phyloP scores from a whole-genome alignment of 2,329 filamentous ascomycete genomes.

The Macrophomina phaseolina region DNA sequence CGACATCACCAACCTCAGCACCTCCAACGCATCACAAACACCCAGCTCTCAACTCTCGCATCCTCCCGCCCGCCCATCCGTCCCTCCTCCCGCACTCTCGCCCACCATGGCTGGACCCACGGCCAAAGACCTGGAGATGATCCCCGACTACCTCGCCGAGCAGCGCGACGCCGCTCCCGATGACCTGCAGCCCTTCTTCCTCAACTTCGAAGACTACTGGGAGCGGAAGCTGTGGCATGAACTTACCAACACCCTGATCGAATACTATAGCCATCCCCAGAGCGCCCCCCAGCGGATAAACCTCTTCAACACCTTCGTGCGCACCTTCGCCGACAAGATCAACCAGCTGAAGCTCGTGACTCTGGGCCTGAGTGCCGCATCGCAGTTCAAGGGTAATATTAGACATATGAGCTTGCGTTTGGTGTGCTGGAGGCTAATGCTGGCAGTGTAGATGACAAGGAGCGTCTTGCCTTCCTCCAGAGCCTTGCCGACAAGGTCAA shows the following conservation, averaged over 20 bases:
- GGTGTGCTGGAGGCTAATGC: conserved; percentile 32
- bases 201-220: conserved; percentile 96
- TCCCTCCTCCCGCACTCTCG: neutral
- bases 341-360: conserved; percentile 98
- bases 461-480: conserved; percentile 84
- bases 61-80: conserved; percentile 5
- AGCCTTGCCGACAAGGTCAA: conserved; percentile 86
- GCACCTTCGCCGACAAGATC: conserved; percentile 97
- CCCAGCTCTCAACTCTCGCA: conserved; percentile 17
- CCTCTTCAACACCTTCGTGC: conserved; percentile 93
- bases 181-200: conserved; percentile 84
- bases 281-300: conserved; percentile 84
- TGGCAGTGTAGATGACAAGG: conserved; percentile 72
- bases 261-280: conserved; percentile 83
- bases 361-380: conserved; percentile 83
- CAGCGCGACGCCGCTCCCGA: conserved; percentile 87
- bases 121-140: conserved; percentile 81
- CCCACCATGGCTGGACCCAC: conserved; percentile 39
- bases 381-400: conserved; percentile 75
- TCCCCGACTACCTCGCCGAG: conserved; percentile 89
- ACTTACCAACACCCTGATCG: conserved; percentile 84
- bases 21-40: conserved; percentile 28
- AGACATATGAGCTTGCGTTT: neutral
- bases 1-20: conserved; percentile 32
- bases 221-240: conserved; percentile 99